These are phyloP conservation scores for Kodamaea kaohsiungensis DNA, from an alignment of 805 yeast genomes.

Conservation along the genomic window DNA sequence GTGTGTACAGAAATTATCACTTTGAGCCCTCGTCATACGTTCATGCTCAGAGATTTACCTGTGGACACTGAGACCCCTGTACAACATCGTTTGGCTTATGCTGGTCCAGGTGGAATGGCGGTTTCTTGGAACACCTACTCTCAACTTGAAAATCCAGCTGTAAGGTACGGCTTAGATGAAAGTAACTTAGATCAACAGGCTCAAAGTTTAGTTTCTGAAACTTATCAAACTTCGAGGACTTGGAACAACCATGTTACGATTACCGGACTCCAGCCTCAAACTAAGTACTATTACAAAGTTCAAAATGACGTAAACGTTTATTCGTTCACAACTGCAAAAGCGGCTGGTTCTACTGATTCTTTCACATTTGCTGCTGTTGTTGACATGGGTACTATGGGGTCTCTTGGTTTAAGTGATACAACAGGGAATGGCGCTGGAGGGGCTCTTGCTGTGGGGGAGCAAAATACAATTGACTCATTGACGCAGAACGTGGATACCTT, in stretches of 20 bases:
- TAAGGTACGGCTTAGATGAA: conserved; percentile 11
- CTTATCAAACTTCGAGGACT: conserved; percentile 15
- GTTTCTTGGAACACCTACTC: conserved; percentile 17
- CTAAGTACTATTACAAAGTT: conserved; percentile 16
- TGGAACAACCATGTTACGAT: conserved; percentile 17
- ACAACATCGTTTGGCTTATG: conserved; percentile 17
- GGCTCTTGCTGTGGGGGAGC: conserved; percentile 15
- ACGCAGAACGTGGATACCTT: conserved; percentile 8
- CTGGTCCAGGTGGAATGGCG: conserved; percentile 12
- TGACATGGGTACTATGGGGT: conserved; percentile 18
- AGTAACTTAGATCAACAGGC: conserved; percentile 11
- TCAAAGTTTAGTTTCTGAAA: conserved; percentile 12
- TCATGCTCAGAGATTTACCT: conserved; percentile 2
- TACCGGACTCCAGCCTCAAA: conserved; percentile 13
- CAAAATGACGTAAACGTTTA: conserved; percentile 10
- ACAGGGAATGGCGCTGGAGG: conserved; percentile 13
- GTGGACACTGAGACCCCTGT: not conserved
- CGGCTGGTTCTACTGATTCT: conserved; percentile 12
- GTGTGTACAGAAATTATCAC: conserved; percentile 5
- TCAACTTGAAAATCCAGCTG: conserved; percentile 12
- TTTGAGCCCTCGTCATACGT: conserved; percentile 4
- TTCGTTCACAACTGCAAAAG: conserved; percentile 14
- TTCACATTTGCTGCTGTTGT: conserved; percentile 14
- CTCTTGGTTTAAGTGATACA: conserved; percentile 14
- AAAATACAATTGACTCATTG: conserved; percentile 15